Base-by-base conservation (phyloP, 2,329 filamentous ascomycete species). In the Fusarium phyllophilum region DNA sequence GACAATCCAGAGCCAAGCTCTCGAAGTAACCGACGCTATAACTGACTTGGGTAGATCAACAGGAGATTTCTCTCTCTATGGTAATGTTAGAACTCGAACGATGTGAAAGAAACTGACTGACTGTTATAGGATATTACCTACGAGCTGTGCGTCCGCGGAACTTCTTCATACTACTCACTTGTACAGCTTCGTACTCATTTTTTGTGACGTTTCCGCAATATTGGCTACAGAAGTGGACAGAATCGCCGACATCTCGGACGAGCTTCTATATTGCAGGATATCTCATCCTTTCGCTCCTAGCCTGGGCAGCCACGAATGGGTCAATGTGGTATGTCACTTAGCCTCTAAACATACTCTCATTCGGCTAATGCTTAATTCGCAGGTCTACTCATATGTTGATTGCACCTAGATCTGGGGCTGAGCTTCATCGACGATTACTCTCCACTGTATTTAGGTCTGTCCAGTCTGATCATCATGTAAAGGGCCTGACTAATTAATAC, bases 301-400 rank as follows among this genome's bases (percentile, higher is more conserved):
- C 56, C 4, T 59, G 56, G 56, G 1, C 9, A 6, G 10, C 56
- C 3, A 59, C 56, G 3, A 59, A 59, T 29, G 56, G 56, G 3
- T 59, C 56, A 3, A 59, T 59, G 56, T 59, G 56, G 55, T 57
- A 24, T 11, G 54, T 8, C 24, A 26, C 33, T 15, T 8, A 22
- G 7, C 17, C 13, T 3, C 22, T 2, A 9, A 10, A 7, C 3
- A 10, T 18, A 7, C 7, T 6, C 4, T 13, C 24, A 17, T 5
- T 1, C 6, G 3, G 4, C 36, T 22, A 29, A 39, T 5, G 46
- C 7, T 13, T 1, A 6, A 1, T 12, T 33, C 5, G 1, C 1
- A 48, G 45, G 45, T 48, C 45, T 9, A 49, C 56, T 5, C 56
- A 49, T 31, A 59, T 38, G n/a, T 6, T 59, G 15, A 59, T 59